These are phyloP conservation scores for Pythium brachiatum DNA, from an alignment of 352 stramenopile genomes.

Conservation along the genomic window DNA sequence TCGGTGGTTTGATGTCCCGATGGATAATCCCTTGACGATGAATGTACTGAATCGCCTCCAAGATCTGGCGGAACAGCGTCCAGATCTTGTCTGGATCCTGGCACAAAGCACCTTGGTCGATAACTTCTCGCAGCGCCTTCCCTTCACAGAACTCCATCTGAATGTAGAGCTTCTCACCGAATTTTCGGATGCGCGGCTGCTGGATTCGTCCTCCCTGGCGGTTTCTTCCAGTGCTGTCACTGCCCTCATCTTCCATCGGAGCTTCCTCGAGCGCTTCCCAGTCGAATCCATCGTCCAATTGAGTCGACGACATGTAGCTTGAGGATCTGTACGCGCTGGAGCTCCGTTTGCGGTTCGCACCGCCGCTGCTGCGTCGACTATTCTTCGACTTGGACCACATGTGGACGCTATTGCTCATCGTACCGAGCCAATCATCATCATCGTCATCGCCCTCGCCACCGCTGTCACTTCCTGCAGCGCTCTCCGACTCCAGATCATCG, in stretches of 20 bases:
- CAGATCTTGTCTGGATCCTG: conserved; percentile 90
- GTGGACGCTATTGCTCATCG: conserved; percentile 57
- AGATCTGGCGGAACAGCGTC: conserved; percentile 93
- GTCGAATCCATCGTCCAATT: conserved; percentile 63
- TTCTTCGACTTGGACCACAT: conserved; percentile 70
- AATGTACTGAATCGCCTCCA: conserved; percentile 95
- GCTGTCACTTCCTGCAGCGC: conserved; percentile 37
- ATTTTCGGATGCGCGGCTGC: conserved; percentile 34
- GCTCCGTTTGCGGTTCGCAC: conserved; percentile 40
- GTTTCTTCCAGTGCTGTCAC: conserved; percentile 11
- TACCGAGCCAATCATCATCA: conserved; percentile 80
- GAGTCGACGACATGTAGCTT: conserved; percentile 35
- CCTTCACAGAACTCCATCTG: conserved; percentile 96
- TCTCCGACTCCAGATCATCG: conserved; percentile 50
- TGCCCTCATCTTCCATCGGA: conserved; percentile 28
- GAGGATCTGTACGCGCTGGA: conserved; percentile 34
- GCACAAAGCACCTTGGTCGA: conserved; percentile 87
- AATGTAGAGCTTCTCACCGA: conserved; percentile 86
- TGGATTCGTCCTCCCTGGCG: background rate
- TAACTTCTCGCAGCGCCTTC: conserved; percentile 93
- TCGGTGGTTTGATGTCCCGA: conserved; percentile 91
- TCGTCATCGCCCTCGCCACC: conserved; percentile 50
- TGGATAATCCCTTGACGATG: conserved; percentile 93
- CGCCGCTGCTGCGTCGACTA: conserved; percentile 21
- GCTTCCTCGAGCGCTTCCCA: conserved; percentile 69